These are phyloP conservation scores for Alternaria postmessia DNA, from an alignment of 2,329 filamentous ascomycete species.

Conservation along the genomic window DNA sequence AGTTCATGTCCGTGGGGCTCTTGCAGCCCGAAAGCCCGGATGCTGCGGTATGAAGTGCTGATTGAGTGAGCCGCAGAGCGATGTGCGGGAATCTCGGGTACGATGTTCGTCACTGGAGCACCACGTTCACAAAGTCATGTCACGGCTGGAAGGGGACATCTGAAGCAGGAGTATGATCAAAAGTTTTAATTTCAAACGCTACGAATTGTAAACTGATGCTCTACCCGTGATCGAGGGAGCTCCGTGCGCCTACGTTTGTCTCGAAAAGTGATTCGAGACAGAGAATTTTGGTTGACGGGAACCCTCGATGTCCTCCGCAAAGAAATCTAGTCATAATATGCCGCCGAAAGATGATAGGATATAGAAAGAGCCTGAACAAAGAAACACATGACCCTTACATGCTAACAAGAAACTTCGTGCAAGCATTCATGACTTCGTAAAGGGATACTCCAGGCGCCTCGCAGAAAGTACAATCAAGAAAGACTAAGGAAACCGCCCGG, in stretches of 20 bases:
- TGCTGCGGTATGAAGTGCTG: background rate
- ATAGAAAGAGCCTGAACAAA: background rate
- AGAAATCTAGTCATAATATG: background rate
- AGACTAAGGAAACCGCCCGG: background rate
- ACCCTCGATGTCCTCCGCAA: slow-evolving; percentile 1
- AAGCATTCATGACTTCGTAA: slow-evolving; percentile 7
- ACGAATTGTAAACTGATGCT: slow-evolving; percentile 41
- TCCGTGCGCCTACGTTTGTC: slow-evolving; percentile 39
- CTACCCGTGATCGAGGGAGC: slow-evolving; percentile 39
- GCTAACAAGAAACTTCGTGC: background rate
- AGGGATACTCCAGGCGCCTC: background rate
- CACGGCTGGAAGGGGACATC: background rate
- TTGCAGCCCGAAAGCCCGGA: background rate
- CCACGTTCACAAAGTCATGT: background rate
- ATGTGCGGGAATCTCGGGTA: background rate
- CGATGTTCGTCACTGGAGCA: background rate
- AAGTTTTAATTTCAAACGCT: slow-evolving; percentile 5
- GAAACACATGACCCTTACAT: background rate
- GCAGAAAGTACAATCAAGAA: background rate
- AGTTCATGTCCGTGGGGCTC: background rate
- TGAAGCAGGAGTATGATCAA: background rate
- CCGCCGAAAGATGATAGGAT: background rate
- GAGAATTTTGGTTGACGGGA: slow-evolving; percentile 10
- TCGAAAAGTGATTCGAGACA: slow-evolving; percentile 17
- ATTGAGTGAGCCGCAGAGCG: background rate